Conservation (phyloP, 257 asterid species). For the Solanum sitiens region DNA sequence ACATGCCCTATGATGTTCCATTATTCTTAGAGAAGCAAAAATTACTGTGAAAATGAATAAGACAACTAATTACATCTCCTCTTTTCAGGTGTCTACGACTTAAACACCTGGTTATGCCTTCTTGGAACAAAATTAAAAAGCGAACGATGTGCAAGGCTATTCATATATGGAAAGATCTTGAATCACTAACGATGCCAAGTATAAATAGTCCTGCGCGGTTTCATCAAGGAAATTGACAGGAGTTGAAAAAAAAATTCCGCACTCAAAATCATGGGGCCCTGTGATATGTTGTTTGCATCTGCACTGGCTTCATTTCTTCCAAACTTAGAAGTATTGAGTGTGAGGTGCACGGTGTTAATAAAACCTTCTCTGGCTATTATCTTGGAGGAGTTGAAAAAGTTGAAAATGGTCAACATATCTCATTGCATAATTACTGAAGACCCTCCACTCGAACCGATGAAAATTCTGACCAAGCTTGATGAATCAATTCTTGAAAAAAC, state of each 20-base stretch:
- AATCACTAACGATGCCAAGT: slow-evolving; percentile 73
- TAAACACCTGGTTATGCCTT: slow-evolving; percentile 72
- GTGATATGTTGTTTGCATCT: slow-evolving; percentile 42
- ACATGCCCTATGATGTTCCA: background rate
- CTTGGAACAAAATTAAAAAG: slow-evolving; percentile 67
- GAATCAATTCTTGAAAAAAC: slow-evolving; percentile 30
- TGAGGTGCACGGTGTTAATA: slow-evolving; percentile 45
- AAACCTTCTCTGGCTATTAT: slow-evolving; percentile 39
- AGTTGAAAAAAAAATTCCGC: slow-evolving; percentile 46
- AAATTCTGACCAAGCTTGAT: slow-evolving; percentile 30
- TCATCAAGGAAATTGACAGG: slow-evolving; percentile 44
- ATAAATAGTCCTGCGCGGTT: slow-evolving; percentile 45
- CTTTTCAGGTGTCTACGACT: slow-evolving; percentile 57
- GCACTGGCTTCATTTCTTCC: slow-evolving; percentile 39
- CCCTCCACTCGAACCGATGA: slow-evolving; percentile 27
- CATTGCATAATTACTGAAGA: slow-evolving; percentile 54
- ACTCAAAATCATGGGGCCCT: slow-evolving; percentile 65
- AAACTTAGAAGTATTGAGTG: slow-evolving; percentile 51
- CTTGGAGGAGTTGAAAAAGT: slow-evolving; percentile 39
- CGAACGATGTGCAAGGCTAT: slow-evolving; percentile 54
- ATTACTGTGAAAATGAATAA: background rate
- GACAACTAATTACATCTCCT: background rate
- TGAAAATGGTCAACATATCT: slow-evolving; percentile 75
- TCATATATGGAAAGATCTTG: slow-evolving; percentile 47
- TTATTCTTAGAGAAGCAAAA: background rate